Evolutionary conservation across 2,329 filamentous ascomycete species (phyloP), one percentile per base, ranked within the genome.

Genomic region (Pseudogymnoascus sp.): DNA sequence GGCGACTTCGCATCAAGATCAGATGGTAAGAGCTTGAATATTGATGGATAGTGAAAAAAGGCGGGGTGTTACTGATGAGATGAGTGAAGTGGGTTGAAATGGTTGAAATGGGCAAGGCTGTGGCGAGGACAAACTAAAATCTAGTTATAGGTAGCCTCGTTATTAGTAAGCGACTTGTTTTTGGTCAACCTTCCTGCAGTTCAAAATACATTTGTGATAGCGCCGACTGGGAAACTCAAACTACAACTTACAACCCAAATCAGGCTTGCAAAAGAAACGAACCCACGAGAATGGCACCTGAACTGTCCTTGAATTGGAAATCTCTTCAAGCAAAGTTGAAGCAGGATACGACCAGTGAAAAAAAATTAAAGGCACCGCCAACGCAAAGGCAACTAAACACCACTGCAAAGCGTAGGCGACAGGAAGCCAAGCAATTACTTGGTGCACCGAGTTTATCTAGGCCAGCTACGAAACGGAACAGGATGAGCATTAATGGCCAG

Each of bases 221-320:
- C 47, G 57, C 34, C 25, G 18, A 38, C 18, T 25, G 14, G 20
- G 34, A 58, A 38, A 60, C 22, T 28, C 8, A 41, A 32, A 30
- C 16, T 28, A 43, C 58, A 39, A 25, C 18, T 7, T 25, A 60
- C 16, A n/a, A 14, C 20, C 39, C 22, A 54, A 32, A 28, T 6
- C 39, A 37, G 28, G 28, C 16, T 60, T 41, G 22, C 28, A 38
- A 60, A 28, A 32, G 47, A 39, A 16, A 28, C 34, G 32, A 25
- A 25, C 6, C 16, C 18, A 41, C 63, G 59, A 64, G 64, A 63
- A 72, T 72, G 71, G 66, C 69, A 41, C 69, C 68, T 6, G 66
- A 70, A 67, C 74, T 87, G 34, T 87, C 84, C 11, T 84, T 82
- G 60, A 92, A 92, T 71, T 92, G 89, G 89, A 91, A 90, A 75